Percentiles rank a stretch among this genome's conserved stretches.
Evolutionary conservation across 2,329 filamentous ascomycete genomes (phyloP).

Genomic region (Fusarium sp.): DNA sequence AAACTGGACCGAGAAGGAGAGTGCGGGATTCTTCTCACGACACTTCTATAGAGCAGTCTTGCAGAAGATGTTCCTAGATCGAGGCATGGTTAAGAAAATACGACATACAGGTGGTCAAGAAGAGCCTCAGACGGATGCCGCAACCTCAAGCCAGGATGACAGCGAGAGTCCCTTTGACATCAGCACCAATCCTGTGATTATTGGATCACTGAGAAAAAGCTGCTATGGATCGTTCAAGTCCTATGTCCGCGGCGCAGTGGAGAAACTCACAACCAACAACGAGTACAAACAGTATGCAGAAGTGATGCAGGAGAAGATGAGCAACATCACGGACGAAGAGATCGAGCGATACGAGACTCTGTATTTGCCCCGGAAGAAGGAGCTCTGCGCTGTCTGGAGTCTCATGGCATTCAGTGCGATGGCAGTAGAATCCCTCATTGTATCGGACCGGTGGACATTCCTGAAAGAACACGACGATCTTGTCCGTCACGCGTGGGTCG

Average conservation of each 20-base stretch:
- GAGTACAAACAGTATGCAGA: conserved; percentile 71
- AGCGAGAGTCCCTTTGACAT: conserved; percentile 62
- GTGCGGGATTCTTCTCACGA: conserved; percentile 87
- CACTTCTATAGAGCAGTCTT: conserved; percentile 94
- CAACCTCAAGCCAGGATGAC: conserved; percentile 33
- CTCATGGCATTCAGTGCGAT: conserved; percentile 96
- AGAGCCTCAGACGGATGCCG: conserved; percentile 43
- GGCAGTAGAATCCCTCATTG: conserved; percentile 90
- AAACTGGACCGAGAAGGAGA: conserved; percentile 89
- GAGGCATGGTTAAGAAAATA: conserved; percentile 77
- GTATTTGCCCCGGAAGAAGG: conserved; percentile 78
- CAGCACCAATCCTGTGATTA: conserved; percentile 83
- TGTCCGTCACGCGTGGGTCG: conserved; percentile 86
- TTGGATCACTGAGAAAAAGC: conserved; percentile 84
- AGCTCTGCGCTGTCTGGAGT: conserved; percentile 90
- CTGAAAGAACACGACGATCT: conserved; percentile 80
- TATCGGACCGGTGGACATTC: conserved; percentile 90
- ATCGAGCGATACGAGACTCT: conserved; percentile 76
- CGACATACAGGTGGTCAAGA: conserved; percentile 54
- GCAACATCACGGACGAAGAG: conserved; percentile 78
- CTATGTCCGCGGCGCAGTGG: conserved; percentile 85
- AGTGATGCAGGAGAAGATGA: conserved; percentile 75
- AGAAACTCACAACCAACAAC: conserved; percentile 74
- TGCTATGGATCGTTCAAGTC: conserved; percentile 81
- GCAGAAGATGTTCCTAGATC: conserved; percentile 92